Base-by-base conservation (phyloP, 176 grass and related monocot species). In the Carex littledalei region DNA sequence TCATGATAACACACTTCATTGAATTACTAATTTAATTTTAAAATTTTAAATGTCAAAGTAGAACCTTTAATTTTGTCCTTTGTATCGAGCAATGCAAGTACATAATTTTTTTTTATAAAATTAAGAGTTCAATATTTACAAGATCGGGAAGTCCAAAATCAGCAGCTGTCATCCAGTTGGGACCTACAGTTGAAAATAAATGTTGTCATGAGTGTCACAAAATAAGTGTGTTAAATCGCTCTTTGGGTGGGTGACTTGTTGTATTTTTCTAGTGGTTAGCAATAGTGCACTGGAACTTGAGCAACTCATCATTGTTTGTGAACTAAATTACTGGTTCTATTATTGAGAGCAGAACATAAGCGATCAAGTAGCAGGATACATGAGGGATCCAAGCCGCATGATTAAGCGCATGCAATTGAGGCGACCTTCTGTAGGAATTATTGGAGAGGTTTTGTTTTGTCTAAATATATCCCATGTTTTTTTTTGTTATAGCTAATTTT, bases 381-480 rank as follows among this genome's bases (percentile, higher is more conserved):
- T 98, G 93, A 98, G 95, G 87, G 95, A 95, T 78, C 95, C 95
- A 82, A 98, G 86, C 85, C 90, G 89, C 68, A 95, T 94, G 93
- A 89, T 98, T 89, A 90, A 87, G 70, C 88, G 93, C 83, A 98
- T 98, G 93, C 86, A 95, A 50, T 86, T 93, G 84, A 84, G 59
- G 24, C 89, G 82, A 50, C 88, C 76, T 78, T 85, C 87, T 71
- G 86, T 98, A 79, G 70, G 91, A 86, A 79, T 94, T 69, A 90
- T 93, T 66, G 93, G 93, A 82, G 83, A 93, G 91, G 95, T 93
- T 86, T 84, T 78, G 37, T 86, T 84, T 81, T 41, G 83, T 83
- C 47, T 66, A 82, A 78, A 15, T 80, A 67, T 55, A 35, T 52
- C 72, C 22, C 65, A 84, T 32, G 15, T 15, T 22, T 58, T 8